Conservation (phyloP, 805 yeast species). For the Yarrowia sp. region DNA sequence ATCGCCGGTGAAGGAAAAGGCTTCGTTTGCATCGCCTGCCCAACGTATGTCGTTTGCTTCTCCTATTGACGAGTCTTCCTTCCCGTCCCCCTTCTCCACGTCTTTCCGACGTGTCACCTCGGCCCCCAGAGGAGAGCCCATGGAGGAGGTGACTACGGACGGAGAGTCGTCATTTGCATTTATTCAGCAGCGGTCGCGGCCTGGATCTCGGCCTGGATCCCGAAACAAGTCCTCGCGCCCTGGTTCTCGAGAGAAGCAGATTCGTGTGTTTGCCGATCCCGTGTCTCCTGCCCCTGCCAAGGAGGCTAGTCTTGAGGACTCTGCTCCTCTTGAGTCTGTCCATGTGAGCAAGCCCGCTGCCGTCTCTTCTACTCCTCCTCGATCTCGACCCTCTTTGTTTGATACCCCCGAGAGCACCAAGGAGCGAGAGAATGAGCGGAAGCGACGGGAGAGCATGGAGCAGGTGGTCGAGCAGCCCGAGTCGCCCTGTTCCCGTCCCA, state of each 20-base stretch:
- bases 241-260: slow-evolving; percentile 14
- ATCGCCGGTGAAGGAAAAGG: neutral
- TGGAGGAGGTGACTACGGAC: neutral
- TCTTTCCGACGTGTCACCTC: neutral
- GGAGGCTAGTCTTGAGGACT: neutral
- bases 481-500: neutral
- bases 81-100: slow-evolving; percentile 6
- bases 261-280: slow-evolving; percentile 2
- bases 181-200: neutral
- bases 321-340: neutral
- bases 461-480: slow-evolving; percentile 17
- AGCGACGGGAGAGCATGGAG: slow-evolving; percentile 6
- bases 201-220: neutral
- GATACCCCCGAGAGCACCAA: neutral
- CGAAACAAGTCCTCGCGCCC: neutral
- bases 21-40: neutral
- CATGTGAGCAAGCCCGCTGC: neutral
- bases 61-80: neutral
- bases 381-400: slow-evolving; percentile 2
- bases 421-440: slow-evolving; percentile 14
- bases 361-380: neutral
- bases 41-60: neutral
- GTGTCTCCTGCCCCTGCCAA: neutral
- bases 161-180: neutral
- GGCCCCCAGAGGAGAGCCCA: neutral